Evolutionary conservation across 108 stramenopile genomes (phyloP).

Genomic region (Skeletonema grethae): DNA sequence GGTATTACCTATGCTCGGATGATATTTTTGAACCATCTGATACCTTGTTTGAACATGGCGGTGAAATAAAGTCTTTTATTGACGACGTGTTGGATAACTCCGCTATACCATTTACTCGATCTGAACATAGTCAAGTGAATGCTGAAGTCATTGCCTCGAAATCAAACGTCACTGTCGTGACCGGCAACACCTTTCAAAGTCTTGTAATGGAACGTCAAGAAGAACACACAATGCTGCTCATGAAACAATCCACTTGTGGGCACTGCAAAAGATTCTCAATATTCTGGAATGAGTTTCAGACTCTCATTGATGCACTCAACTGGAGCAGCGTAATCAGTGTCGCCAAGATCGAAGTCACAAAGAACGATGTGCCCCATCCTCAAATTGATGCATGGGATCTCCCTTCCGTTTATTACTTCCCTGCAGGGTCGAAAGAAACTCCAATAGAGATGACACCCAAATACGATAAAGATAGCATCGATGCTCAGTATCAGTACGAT

Average conservation of each 20-base stretch:
- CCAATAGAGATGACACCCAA: slow-evolving; percentile 35
- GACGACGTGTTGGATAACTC: slow-evolving; percentile 41
- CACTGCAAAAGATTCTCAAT: slow-evolving; percentile 80
- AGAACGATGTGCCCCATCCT: slow-evolving; percentile 52
- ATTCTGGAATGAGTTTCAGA: slow-evolving; percentile 65
- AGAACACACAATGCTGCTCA: slow-evolving; percentile 57
- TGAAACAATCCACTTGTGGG: slow-evolving; percentile 69
- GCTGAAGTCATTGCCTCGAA: not conserved
- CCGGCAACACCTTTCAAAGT: slow-evolving; percentile 47
- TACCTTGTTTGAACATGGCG: slow-evolving; percentile 16
- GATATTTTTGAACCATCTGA: slow-evolving; percentile 27
- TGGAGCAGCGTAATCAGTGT: slow-evolving; percentile 58
- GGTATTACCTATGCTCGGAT: slow-evolving; percentile 54
- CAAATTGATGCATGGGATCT: slow-evolving; percentile 43
- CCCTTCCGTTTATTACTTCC: slow-evolving; percentile 60
- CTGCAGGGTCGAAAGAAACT: slow-evolving; percentile 41
- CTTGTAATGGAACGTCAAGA: slow-evolving; percentile 45
- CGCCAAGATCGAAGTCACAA: slow-evolving; percentile 59
- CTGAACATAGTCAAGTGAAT: slow-evolving; percentile 9
- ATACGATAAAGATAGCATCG: slow-evolving; percentile 1
- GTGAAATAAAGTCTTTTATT: slow-evolving; percentile 42
- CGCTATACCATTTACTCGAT: slow-evolving; percentile 33
- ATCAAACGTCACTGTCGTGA: slow-evolving; percentile 45
- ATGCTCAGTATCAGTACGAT: slow-evolving; percentile 39
- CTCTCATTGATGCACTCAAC: slow-evolving; percentile 51